phyloP scores from a whole-genome alignment of 176 grass and related monocot genomes.

The Bonia amplexicaulis region DNA sequence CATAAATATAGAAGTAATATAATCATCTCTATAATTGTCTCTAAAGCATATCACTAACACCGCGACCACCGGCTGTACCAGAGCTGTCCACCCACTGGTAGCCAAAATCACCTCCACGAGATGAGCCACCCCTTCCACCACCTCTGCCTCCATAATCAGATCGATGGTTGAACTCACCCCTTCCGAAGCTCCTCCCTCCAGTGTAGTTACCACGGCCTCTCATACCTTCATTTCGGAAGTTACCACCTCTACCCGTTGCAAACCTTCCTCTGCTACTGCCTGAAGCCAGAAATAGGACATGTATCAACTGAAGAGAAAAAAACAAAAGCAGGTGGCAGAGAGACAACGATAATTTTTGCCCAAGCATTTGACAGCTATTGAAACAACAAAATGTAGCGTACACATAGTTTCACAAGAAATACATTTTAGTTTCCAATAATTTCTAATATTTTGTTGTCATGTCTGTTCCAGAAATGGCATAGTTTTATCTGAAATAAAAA shows the following conservation, averaged over 20 bases:
- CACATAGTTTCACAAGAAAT: background rate
- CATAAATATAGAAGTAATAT: too few species aligned
- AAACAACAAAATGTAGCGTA: background rate
- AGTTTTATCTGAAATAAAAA: background rate
- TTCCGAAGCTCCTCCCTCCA: slow-evolving; percentile 59
- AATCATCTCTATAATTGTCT: too few species aligned
- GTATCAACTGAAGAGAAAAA: background rate
- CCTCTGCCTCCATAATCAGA: slow-evolving; percentile 62
- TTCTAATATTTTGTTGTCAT: background rate
- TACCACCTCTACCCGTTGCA: slow-evolving; percentile 54
- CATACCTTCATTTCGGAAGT: slow-evolving; percentile 62
- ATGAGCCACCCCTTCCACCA: slow-evolving; percentile 50
- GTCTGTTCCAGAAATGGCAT: background rate
- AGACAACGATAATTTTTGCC: background rate
- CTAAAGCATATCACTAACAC: too few species aligned
- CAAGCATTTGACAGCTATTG: background rate
- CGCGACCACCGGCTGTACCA: slow-evolving; percentile 34
- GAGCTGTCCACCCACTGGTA: slow-evolving; percentile 74
- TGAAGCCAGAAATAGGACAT: slow-evolving; percentile 30
- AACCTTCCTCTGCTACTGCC: slow-evolving; percentile 66
- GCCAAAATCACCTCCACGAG: slow-evolving; percentile 45
- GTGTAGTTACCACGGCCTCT: slow-evolving; percentile 65
- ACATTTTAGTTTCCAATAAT: background rate
- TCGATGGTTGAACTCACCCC: slow-evolving; percentile 54
- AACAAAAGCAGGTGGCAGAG: background rate